phyloP scores from a whole-genome alignment of 2,329 filamentous ascomycete species.

The Pseudopyrenochaeta lycopersici region DNA sequence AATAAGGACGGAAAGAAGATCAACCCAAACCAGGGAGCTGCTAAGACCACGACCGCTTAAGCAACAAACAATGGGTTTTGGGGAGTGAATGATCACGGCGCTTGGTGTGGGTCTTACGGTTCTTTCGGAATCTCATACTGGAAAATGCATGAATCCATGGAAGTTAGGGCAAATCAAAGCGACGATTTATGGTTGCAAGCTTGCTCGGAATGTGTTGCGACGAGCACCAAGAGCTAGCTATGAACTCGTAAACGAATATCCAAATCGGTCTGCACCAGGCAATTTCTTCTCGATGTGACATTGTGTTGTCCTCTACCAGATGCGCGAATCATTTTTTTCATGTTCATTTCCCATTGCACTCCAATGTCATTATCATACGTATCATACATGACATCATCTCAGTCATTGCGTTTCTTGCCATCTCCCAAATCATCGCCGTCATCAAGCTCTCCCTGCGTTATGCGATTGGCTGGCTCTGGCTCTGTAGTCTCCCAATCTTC shows the following conservation, averaged over 20 bases:
- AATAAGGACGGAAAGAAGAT: conserved; percentile 99
- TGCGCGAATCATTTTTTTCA: background rate
- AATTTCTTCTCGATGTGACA: conserved; percentile 3
- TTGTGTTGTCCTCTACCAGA: background rate
- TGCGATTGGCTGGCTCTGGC: conserved; percentile 39
- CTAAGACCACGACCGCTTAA: conserved; percentile 60
- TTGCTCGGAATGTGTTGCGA: conserved; percentile 36
- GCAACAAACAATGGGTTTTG: conserved; percentile 17
- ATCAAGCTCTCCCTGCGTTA: conserved; percentile 15
- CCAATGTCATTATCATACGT: conserved; percentile 7
- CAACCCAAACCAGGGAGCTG: conserved; percentile 83
- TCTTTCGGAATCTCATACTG: conserved; percentile 46
- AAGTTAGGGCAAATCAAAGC: conserved; percentile 38
- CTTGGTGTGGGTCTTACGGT: conserved; percentile 47
- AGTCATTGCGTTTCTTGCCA: conserved; percentile 55
- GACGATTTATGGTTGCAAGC: conserved; percentile 44
- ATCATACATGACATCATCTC: conserved; percentile 25
- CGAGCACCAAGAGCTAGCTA: conserved; percentile 44
- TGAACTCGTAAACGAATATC: conserved; percentile 48
- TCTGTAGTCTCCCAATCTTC: conserved; percentile 73
- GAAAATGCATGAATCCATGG: conserved; percentile 48
- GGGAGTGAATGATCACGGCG: conserved; percentile 44
- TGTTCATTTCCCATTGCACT: background rate
- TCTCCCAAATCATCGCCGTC: conserved; percentile 44
- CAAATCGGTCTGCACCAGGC: conserved; percentile 42